Conservation (phyloP, 352 stramenopile genomes). For the Phytophthora citrophthora region DNA sequence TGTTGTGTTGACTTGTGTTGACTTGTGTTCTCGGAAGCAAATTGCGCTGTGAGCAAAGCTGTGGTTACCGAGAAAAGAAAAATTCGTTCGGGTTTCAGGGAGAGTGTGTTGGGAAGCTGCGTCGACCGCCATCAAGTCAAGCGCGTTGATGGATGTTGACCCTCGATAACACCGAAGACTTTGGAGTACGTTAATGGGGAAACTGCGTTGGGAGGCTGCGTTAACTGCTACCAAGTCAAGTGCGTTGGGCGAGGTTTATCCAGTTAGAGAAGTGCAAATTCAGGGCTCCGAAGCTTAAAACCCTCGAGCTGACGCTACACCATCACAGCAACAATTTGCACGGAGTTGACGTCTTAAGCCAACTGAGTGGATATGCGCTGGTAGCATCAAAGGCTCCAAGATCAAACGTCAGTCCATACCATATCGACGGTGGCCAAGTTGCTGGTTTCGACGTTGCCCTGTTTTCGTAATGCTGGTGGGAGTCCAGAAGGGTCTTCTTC, state of each 20-base stretch:
- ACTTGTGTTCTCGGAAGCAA: slow-evolving; percentile 20
- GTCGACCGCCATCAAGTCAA: slow-evolving; percentile 22
- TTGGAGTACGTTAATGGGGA: no score
- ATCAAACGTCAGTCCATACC: slow-evolving; percentile 14
- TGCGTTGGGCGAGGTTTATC: no score
- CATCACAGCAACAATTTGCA: no score
- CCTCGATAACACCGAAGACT: no score
- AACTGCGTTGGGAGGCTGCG: no score
- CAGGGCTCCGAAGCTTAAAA: no score
- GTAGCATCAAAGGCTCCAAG: slow-evolving; percentile 6
- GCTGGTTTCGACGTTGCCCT: slow-evolving; percentile 44
- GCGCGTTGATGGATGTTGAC: slow-evolving; percentile 9
- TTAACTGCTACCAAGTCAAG: no score
- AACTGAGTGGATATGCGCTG: slow-evolving; percentile 7
- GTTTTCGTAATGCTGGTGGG: slow-evolving; percentile 48
- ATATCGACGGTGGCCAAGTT: slow-evolving; percentile 10
- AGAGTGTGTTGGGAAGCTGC: slow-evolving; percentile 20
- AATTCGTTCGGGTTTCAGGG: slow-evolving; percentile 10
- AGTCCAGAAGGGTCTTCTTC: slow-evolving; percentile 60
- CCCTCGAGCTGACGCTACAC: no score
- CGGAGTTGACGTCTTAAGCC: slow-evolving; percentile 5
- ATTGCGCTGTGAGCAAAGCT: slow-evolving; percentile 21
- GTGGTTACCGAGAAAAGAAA: background rate
- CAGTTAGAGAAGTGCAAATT: no score
- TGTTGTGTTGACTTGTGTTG: no score